Evolutionary conservation across 2,329 filamentous ascomycete species (phyloP), one percentile per base, ranked within the genome.

Genomic region (Colletotrichum melonis): DNA sequence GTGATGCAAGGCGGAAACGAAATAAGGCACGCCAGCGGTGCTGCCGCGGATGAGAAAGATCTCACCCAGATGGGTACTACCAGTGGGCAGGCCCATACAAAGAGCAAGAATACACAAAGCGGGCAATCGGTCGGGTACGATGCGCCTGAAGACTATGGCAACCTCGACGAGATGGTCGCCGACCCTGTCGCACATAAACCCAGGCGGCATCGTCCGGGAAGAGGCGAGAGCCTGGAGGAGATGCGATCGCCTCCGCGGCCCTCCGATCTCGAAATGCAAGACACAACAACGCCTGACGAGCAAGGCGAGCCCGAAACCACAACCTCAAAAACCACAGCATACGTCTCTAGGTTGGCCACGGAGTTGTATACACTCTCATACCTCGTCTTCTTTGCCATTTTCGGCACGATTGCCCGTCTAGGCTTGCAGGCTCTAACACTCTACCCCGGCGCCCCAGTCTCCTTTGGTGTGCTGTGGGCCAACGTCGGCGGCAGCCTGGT

Each of bases 361-460:
- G 84, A 90, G 77, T 76, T 93, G 73, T 94, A 95, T 82, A 95
- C 92, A 2, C 80, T 95, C 73, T 95, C 94, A 0, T 94, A 97
- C 81, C 89, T 98, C 28, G 87, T 97, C 72, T 88, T 98, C 79
- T 98, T 98, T 82, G 92, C 95, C 22, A 88, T 98, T 22, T 83
- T 96, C 52, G 96, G 96, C 46, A 97, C 95, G 0, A 88, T 98
- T 30, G 94, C 95, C 0, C 90, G 96, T 12, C 85, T 98, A 0
- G 95, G 95, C 4, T 84, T 98, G 8, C 91, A 95, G 79, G 92
- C 92, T 59, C 84, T 98, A 64, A 97, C 95, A 0, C 90, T 88
- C 69, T 98, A 97, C 80, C 91, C 93, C 1, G 93, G 92, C 26
- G 90, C 93, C 0, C 95, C 95, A 0, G 86, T 97, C 26, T 85